Base-by-base conservation (phyloP, 148 eudicot species). In the Rhododendron kiyosumense region DNA sequence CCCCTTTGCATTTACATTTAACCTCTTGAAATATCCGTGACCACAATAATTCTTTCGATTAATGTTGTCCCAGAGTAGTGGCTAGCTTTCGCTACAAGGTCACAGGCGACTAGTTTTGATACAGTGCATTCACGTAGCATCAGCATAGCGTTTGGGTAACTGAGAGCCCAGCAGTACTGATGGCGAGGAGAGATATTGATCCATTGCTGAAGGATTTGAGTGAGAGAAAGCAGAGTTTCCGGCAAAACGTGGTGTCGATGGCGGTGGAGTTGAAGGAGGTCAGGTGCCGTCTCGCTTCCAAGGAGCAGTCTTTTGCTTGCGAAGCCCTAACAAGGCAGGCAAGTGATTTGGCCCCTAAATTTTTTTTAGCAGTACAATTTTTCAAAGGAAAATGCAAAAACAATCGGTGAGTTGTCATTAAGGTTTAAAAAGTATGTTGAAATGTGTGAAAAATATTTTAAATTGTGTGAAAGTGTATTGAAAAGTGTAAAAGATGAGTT, bases 191-290 rank as follows among this genome's bases (percentile, higher is more conserved):
- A 12, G 93, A 91, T 67, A 88, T 90, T 46, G 99, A 96, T 88
- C 99, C 99, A 45, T 89, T 96, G 88, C 87, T 96, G 89, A 94
- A 90, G 86, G 99, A 96, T 92, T 93, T 96, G 89, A 93, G 88
- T 69, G 99, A 96, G 88, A 92, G 90, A 84, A 95, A 95, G 86
- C 94, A 94, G 87, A 95, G 87, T 61, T 95, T 96, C 82, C 83
- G 96, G 85, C 86, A 93, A 38, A 92, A 92, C 86, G 97, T 96
- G 80, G 97, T 95, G 91, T 93, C 93, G 24, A 84, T 97, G 84
- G 99, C 99, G 79, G 91, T 93, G 61, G 99, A 97, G 91, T 92
- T 97, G 79, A 95, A 94, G 94, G 95, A 93, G 54, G 96, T 93
- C 78, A 91, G 99, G 32, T 81, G 85, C 85, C 95, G 98, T 0